Evolutionary conservation across 257 asterid genomes (phyloP).

Genomic region (Linderniella brevidens): DNA sequence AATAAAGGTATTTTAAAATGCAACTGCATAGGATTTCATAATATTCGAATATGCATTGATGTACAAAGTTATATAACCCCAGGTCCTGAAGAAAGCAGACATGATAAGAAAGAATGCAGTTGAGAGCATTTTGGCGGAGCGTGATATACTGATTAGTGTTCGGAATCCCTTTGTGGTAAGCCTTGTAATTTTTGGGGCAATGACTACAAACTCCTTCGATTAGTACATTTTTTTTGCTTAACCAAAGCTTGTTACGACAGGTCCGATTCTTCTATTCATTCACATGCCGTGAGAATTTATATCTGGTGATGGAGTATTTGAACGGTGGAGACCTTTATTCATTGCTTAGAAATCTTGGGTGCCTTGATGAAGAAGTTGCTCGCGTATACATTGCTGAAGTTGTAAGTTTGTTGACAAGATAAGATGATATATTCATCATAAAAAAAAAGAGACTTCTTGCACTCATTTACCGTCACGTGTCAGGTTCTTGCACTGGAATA

Average conservation of each 20-base stretch:
- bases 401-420: slow-evolving; percentile 37
- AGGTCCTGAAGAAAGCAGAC: slow-evolving; percentile 98
- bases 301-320: slow-evolving; percentile 98
- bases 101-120: slow-evolving; percentile 98
- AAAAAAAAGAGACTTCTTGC: slow-evolving; percentile 1
- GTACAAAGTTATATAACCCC: slow-evolving; percentile 4
- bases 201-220: neutral
- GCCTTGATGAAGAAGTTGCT: slow-evolving; percentile 96
- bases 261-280: slow-evolving; percentile 97
- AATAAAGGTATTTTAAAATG: slow-evolving; percentile 42
- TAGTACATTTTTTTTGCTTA: neutral
- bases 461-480: slow-evolving; percentile 12
- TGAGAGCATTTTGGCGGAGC: slow-evolving; percentile 97
- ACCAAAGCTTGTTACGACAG: slow-evolving; percentile 18
- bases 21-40: neutral
- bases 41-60: neutral
- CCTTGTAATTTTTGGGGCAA: slow-evolving; percentile 3
- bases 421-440: neutral
- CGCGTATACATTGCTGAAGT: slow-evolving; percentile 98
- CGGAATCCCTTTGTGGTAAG: slow-evolving; percentile 99
- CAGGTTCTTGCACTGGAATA: slow-evolving; percentile 99
- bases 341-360: slow-evolving; percentile 84
- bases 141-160: slow-evolving; percentile 90
- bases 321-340: slow-evolving; percentile 99
- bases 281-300: slow-evolving; percentile 96